Percentiles rank a stretch among this genome's conserved stretches.
Conservation (phyloP, 352 stramenopile species). For the Phytophthora agathidicida region DNA sequence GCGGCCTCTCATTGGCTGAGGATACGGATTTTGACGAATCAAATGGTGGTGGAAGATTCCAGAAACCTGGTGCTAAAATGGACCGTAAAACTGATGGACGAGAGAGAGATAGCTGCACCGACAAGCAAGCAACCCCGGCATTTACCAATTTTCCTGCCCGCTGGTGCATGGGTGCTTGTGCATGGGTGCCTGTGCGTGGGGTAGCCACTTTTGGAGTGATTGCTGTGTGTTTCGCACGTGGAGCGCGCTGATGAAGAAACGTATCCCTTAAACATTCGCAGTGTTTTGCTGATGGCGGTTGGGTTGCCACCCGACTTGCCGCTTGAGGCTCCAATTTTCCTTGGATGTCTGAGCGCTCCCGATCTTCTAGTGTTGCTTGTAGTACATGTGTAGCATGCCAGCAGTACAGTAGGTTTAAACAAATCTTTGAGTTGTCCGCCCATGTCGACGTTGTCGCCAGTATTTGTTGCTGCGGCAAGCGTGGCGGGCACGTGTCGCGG, state of each 20-base stretch:
- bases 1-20: constrained; percentile 3
- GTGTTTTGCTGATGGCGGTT: constrained; percentile 79
- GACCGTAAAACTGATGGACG: constrained; percentile 15
- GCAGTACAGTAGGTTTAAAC: too few species aligned
- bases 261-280: constrained; percentile 88
- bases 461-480: neutral
- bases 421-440: constrained; percentile 10
- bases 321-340: constrained; percentile 74
- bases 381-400: too few species aligned
- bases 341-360: constrained; percentile 68
- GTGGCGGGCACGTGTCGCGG: neutral
- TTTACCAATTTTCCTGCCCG: neutral
- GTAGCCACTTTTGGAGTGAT: too few species aligned
- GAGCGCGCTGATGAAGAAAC: constrained; percentile 75
- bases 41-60: constrained; percentile 16
- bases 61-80: constrained; percentile 2
- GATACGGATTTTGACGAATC: constrained; percentile 11
- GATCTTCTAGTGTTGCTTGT: too few species aligned
- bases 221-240: constrained; percentile 1
- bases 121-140: neutral
- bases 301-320: constrained; percentile 67
- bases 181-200: neutral
- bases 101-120: constrained; percentile 1
- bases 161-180: neutral
- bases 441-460: constrained; percentile 1